These are phyloP conservation scores for Oryza longistaminata DNA, from an alignment of 176 grass and related monocot species.

Conservation along the genomic window DNA sequence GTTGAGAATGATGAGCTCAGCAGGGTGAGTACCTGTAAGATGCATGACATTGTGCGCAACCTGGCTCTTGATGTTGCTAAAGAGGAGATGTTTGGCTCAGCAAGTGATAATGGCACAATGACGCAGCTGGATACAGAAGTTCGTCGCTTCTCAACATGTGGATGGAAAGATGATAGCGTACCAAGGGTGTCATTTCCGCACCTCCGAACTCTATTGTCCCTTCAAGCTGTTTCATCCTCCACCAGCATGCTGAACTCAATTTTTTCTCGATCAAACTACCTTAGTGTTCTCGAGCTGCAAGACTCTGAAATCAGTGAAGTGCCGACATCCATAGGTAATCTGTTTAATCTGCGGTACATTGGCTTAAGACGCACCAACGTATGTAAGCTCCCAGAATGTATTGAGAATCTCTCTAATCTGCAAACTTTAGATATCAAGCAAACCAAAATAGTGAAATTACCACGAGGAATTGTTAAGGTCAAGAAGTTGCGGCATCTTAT, in stretches of 20 bases:
- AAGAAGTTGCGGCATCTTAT: slow-evolving; percentile 34
- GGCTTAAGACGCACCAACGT: slow-evolving; percentile 42
- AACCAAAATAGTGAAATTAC: slow-evolving; percentile 19
- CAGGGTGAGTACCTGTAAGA: slow-evolving; percentile 35
- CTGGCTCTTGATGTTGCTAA: slow-evolving; percentile 40
- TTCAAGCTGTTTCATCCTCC: not conserved
- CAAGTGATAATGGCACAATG: slow-evolving; percentile 9
- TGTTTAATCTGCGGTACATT: slow-evolving; percentile 50
- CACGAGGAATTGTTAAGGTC: slow-evolving; percentile 22
- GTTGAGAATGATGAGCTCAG: slow-evolving; percentile 26
- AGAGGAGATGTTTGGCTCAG: slow-evolving; percentile 34
- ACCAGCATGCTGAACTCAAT: not conserved
- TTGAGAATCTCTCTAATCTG: slow-evolving; percentile 32
- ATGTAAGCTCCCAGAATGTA: slow-evolving; percentile 33
- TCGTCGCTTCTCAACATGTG: slow-evolving; percentile 31
- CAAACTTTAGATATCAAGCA: slow-evolving; percentile 33
- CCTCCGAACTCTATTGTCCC: slow-evolving; percentile 32
- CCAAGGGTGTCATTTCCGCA: not conserved
- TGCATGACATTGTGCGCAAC: slow-evolving; percentile 56
- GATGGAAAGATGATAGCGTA: not conserved
- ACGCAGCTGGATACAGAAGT: not conserved
- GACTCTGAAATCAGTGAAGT: slow-evolving; percentile 15
- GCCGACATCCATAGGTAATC: slow-evolving; percentile 23
- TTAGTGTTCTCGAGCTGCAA: slow-evolving; percentile 48
- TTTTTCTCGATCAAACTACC: slow-evolving; percentile 1